phyloP scores from a whole-genome alignment of 1,139 yeast species.

The Sugiyamaella sp. region DNA sequence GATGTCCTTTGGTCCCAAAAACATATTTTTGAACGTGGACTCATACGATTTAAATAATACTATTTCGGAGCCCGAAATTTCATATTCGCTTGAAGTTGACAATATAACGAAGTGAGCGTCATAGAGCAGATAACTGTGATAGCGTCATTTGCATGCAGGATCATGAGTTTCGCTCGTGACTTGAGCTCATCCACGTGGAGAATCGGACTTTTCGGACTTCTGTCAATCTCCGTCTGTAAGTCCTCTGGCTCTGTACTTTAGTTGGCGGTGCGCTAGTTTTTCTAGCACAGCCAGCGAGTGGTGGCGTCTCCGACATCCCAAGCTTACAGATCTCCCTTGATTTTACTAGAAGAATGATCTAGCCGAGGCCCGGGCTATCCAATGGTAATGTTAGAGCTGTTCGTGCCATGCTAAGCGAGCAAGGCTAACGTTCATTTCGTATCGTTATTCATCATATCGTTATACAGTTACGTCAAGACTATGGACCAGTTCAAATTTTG shows the following conservation, averaged over 20 bases:
- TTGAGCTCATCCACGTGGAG: neutral
- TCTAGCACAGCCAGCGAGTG: too few relatives aligned
- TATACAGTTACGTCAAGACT: conserved; percentile 14
- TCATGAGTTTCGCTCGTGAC: neutral
- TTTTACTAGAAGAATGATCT: too few relatives aligned
- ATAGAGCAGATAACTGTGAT: neutral
- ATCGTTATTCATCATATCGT: conserved; percentile 11
- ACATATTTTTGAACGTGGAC: too few relatives aligned
- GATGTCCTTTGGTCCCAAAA: neutral
- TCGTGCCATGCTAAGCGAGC: too few relatives aligned
- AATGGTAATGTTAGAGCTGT: too few relatives aligned
- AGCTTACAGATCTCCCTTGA: too few relatives aligned
- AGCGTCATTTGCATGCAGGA: neutral
- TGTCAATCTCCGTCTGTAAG: neutral
- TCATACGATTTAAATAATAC: too few relatives aligned
- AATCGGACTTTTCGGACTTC: neutral
- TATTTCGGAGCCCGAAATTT: neutral
- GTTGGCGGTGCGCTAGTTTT: too few relatives aligned
- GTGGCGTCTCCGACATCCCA: too few relatives aligned
- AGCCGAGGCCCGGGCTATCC: too few relatives aligned
- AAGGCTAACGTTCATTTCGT: neutral
- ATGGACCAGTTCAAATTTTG: conserved; percentile 16
- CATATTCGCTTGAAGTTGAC: neutral
- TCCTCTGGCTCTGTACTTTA: too few relatives aligned
- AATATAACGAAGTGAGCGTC: neutral